Percentiles rank a stretch among this genome's conserved stretches.
These are phyloP conservation scores for Cryptococcus sp. DNA, from an alignment of 1,284 basidiomycete genomes.

Conservation along the genomic window DNA sequence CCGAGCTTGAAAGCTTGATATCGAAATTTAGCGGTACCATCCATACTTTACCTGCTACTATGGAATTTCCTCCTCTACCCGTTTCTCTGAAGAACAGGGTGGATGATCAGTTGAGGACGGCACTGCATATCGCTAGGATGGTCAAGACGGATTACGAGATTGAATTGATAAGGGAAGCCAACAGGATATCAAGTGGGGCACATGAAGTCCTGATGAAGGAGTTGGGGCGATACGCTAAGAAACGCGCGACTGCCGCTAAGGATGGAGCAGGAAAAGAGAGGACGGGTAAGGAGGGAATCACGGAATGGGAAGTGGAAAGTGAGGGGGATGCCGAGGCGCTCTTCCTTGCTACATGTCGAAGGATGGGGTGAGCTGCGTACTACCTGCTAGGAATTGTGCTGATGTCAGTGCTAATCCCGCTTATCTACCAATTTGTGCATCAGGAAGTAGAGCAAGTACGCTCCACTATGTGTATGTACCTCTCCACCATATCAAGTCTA, in stretches of 20 bases:
- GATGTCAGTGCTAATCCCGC: slow-evolving; percentile 57
- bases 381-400: not conserved
- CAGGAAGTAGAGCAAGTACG: slow-evolving; percentile 74
- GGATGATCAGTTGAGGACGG: slow-evolving; percentile 59
- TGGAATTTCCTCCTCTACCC: slow-evolving; percentile 57
- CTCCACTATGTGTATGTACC: slow-evolving; percentile 86
- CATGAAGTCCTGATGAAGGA: slow-evolving; percentile 89
- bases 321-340: slow-evolving; percentile 87
- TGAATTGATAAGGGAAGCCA: slow-evolving; percentile 66
- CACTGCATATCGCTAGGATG: slow-evolving; percentile 70
- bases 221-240: slow-evolving; percentile 62
- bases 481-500: slow-evolving; percentile 7
- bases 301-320: slow-evolving; percentile 80
- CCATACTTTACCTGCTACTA: slow-evolving; percentile 53
- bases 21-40: slow-evolving; percentile 18
- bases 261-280: slow-evolving; percentile 48
- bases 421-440: slow-evolving; percentile 84
- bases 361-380: slow-evolving; percentile 62
- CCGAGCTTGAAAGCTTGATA: slow-evolving; percentile 47
- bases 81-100: slow-evolving; percentile 56
- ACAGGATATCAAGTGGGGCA: slow-evolving; percentile 75
- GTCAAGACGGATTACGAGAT: slow-evolving; percentile 73
- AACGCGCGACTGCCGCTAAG: slow-evolving; percentile 39
- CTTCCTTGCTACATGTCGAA: slow-evolving; percentile 78
- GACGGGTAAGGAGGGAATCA: slow-evolving; percentile 58